phyloP scores from a whole-genome alignment of 192 early-diverging fungal species.

The Pilaira anomala region DNA sequence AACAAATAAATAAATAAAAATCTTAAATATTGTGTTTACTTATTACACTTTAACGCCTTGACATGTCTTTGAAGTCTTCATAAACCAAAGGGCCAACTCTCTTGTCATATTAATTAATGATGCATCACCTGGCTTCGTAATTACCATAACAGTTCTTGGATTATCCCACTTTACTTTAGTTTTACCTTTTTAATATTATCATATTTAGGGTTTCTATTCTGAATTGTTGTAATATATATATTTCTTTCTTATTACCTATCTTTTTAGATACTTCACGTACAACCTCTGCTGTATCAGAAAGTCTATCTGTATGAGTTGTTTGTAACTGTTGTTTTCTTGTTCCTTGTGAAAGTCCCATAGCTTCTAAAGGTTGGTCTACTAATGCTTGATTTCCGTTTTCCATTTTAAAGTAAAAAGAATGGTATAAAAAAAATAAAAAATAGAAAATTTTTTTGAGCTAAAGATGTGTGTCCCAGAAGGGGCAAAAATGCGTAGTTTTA shows the following conservation, averaged over 20 bases:
- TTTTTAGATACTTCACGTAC: not conserved
- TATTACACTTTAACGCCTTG: constrained; percentile 49
- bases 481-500: too few species aligned
- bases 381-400: too few species aligned
- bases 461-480: too few species aligned
- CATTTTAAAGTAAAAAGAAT: too few species aligned
- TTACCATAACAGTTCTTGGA: constrained; percentile 51
- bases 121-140: constrained; percentile 72
- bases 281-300: constrained; percentile 1
- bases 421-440: too few species aligned
- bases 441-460: too few species aligned
- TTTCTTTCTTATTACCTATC: not conserved
- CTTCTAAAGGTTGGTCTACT: too few species aligned
- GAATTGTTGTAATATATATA: too few species aligned
- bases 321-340: not conserved
- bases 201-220: too few species aligned
- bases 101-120: constrained; percentile 62
- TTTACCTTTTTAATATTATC: not conserved
- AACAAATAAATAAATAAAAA: too few species aligned
- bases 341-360: too few species aligned
- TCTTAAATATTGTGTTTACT: constrained; percentile 17
- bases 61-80: constrained; percentile 33
- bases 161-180: not conserved
- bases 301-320: not conserved
- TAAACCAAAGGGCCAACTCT: constrained; percentile 66